A percentile compares a stretch with the other conserved stretches of the same genome.
phyloP scores from a whole-genome alignment of 345 rosid species.

The Geranium brycei region DNA sequence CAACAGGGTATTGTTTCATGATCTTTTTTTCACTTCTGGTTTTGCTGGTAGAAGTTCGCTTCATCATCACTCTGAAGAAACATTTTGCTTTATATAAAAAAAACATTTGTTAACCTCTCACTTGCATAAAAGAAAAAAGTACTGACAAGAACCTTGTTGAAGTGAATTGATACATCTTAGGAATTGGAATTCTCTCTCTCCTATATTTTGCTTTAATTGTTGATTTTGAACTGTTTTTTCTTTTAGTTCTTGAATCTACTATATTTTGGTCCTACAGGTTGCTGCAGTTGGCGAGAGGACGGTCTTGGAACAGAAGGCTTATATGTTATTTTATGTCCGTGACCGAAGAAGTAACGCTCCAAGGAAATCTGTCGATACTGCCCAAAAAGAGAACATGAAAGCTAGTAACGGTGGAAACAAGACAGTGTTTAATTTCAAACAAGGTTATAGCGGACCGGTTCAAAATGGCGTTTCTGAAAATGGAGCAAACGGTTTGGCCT shows the following conservation, averaged over 20 bases:
- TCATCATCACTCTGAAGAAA: no score
- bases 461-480: constrained; percentile 20
- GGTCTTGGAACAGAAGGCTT: constrained; percentile 84
- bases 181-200: not conserved
- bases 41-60: constrained; percentile 2
- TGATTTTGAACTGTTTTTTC: no score
- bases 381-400: constrained; percentile 33
- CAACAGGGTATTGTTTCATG: constrained; percentile 43
- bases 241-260: constrained; percentile 1
- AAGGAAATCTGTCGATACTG: constrained; percentile 29
- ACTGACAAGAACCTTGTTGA: no score
- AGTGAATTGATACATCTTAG: no score
- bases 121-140: no score
- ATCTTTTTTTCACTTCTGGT: constrained; percentile 6
- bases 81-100: no score
- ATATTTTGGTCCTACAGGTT: constrained; percentile 43
- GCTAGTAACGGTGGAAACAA: constrained; percentile 23
- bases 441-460: constrained; percentile 19
- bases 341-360: constrained; percentile 42
- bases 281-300: constrained; percentile 60
- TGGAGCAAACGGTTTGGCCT: constrained; percentile 10
- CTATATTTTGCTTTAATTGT: no score
- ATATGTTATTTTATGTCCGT: constrained; percentile 95
- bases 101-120: no score
- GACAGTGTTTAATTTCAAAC: constrained; percentile 19